A percentile compares a stretch with the other conserved stretches of the same genome.
Evolutionary conservation across 192 early-diverging fungal genomes (phyloP).

Genomic region (Radiomyces spectabilis): DNA sequence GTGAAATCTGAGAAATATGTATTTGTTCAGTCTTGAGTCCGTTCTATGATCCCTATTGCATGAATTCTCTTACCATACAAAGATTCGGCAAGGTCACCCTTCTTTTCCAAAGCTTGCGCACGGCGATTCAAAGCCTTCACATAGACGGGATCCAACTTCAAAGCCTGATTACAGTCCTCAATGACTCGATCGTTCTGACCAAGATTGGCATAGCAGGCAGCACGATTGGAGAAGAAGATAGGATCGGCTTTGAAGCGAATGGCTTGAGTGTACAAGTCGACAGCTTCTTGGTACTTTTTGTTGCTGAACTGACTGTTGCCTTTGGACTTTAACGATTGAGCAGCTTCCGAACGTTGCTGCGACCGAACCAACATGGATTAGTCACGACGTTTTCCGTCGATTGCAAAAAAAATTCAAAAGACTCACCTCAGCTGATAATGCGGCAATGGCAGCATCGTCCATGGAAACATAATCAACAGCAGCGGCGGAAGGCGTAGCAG

Average conservation of each 20-base stretch:
- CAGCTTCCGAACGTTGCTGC: slow-evolving; percentile 54
- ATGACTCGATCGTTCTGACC: slow-evolving; percentile 70
- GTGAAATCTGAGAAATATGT: slow-evolving; percentile 77
- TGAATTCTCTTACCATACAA: slow-evolving; percentile 36
- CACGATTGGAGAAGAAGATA: slow-evolving; percentile 93
- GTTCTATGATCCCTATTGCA: background rate
- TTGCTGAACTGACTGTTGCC: slow-evolving; percentile 85
- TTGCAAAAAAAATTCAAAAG: background rate
- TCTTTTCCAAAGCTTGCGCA: slow-evolving; percentile 50
- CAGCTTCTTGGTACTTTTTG: slow-evolving; percentile 80
- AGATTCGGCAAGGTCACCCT: slow-evolving; percentile 38
- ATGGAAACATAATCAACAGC: slow-evolving; percentile 35
- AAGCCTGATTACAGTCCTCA: slow-evolving; percentile 76
- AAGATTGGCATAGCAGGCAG: slow-evolving; percentile 81
- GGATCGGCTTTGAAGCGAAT: slow-evolving; percentile 74
- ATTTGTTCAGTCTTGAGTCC: no score
- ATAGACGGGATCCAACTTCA: slow-evolving; percentile 80
- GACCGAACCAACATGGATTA: background rate
- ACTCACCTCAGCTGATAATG: slow-evolving; percentile 29
- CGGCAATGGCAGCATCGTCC: slow-evolving; percentile 42
- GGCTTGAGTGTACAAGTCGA: slow-evolving; percentile 83
- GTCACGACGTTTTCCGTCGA: background rate
- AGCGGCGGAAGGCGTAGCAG: slow-evolving; percentile 18
- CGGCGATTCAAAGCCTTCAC: slow-evolving; percentile 69
- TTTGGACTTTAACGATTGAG: slow-evolving; percentile 68